Base-by-base conservation (phyloP, 78 protist species). In the Monosiga brevicollis region DNA sequence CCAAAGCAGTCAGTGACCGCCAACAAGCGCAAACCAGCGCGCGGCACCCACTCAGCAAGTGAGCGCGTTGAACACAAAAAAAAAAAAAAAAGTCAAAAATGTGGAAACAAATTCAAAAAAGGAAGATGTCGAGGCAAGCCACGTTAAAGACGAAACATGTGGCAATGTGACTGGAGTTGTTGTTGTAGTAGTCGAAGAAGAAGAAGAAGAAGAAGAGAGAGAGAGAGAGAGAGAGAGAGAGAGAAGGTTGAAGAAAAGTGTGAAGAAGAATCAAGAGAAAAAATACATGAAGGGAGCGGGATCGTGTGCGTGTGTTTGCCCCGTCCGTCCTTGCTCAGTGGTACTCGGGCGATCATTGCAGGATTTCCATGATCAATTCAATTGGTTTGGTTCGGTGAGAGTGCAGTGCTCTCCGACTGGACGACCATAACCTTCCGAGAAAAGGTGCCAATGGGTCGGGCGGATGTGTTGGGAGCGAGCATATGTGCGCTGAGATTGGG, bases 201-300 rank as follows among this genome's bases (percentile, higher is more conserved):
- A 82, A 73, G 34, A 41, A 70, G 10, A 40, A 40, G 41, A 78
- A 78, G 11, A 54, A 85, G 41, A 85, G 84, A 10, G 81, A 49
- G 49, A 90, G 90, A 26, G 79, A 93, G 15, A 90, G 90, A 1
- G 95, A 93, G 25, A 80, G 90, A 26, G 37, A 84, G 55, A 90
- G 90, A 9, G 90, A 90, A 32, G 95, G 95, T 2, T 78, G 83
- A 15, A 70, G 86, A 26, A 20, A 2, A 10, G 15, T 26, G 9
- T n/a, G 36, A 20, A 9, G 32, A 49, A 49, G 15, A 15, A 9
- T 15, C 62, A 49, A 49, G 62, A 20, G 62, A 49, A 49, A 9
- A 49, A 49, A 49, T 20, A 49, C n/a, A n/a, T n/a, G n/a, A 49
- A 49, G 62, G 9, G 62, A 20, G 62, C 15, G 9, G 62, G 9